Percentiles rank a stretch among this genome's conserved stretches.
These are phyloP conservation scores for Hemileia vastatrix DNA, from an alignment of 1,284 basidiomycete species.

Conservation along the genomic window DNA sequence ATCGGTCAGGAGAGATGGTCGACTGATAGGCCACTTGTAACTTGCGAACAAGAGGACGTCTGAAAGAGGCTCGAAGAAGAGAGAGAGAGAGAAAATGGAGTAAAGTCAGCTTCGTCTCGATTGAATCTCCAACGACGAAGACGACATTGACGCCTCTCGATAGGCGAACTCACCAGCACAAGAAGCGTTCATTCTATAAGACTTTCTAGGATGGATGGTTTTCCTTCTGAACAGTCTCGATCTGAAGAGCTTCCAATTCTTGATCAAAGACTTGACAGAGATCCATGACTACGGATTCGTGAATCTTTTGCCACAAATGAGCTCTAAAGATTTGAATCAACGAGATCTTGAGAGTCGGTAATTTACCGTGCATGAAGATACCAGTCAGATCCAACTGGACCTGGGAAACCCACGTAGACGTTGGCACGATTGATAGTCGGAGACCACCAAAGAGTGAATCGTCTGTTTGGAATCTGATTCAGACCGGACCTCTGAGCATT, in stretches of 20 bases:
- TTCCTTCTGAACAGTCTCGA: constrained; percentile 46
- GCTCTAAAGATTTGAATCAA: constrained; percentile 44
- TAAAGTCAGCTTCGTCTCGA: neutral
- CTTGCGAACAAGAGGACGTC: constrained; percentile 42
- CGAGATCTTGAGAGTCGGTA: constrained; percentile 44
- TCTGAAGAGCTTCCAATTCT: constrained; percentile 43
- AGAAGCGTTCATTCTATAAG: constrained; percentile 43
- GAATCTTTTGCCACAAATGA: constrained; percentile 45
- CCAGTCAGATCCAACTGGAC: constrained; percentile 44
- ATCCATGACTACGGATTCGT: constrained; percentile 44
- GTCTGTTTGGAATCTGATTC: constrained; percentile 43
- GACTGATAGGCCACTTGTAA: constrained; percentile 44
- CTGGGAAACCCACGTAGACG: constrained; percentile 45
- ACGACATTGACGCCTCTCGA: neutral
- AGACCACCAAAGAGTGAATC: constrained; percentile 44
- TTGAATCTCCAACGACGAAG: neutral
- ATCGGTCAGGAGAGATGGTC: constrained; percentile 42
- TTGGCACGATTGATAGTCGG: constrained; percentile 44
- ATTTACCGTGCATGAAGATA: constrained; percentile 44
- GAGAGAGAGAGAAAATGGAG: neutral
- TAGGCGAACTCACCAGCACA: too few relatives aligned
- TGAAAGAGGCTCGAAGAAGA: neutral
- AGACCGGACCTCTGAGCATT: constrained; percentile 44
- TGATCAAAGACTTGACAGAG: constrained; percentile 45
- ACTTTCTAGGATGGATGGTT: constrained; percentile 44